Conservation (phyloP, 345 rosid species). For the Boechera stricta region DNA sequence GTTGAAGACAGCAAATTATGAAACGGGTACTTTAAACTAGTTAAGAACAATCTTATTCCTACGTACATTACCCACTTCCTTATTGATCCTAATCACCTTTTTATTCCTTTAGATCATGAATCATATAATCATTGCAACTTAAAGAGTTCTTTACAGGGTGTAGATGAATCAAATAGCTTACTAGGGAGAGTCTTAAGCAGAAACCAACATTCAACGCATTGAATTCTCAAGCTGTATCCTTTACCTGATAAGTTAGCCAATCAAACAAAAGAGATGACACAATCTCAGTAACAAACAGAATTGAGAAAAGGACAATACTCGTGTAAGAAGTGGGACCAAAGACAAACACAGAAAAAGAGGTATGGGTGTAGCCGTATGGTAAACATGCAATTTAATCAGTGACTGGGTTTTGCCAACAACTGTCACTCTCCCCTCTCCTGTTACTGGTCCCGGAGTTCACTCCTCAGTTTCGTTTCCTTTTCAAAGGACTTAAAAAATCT, state of each 20-base stretch:
- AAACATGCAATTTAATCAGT: constrained; percentile 30
- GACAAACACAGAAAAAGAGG: constrained; percentile 42
- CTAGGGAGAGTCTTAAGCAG: constrained; percentile 2
- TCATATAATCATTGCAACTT: constrained; percentile 13
- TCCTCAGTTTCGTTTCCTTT: constrained; percentile 34
- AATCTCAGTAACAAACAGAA: constrained; percentile 43
- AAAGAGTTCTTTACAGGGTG: not conserved
- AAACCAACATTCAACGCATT: constrained; percentile 25
- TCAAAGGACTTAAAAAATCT: constrained; percentile 10
- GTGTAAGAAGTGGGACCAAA: constrained; percentile 46
- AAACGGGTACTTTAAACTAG: constrained; percentile 19
- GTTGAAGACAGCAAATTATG: constrained; percentile 32
- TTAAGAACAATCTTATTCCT: constrained; percentile 27
- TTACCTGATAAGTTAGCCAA: constrained; percentile 18
- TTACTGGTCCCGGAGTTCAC: constrained; percentile 35
- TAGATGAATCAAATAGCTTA: constrained; percentile 7
- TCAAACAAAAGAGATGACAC: constrained; percentile 24
- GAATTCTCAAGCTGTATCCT: constrained; percentile 38
- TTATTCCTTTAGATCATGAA: not conserved
- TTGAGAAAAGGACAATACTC: constrained; percentile 16
- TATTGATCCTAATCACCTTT: constrained; percentile 17
- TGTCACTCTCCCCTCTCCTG: constrained; percentile 40
- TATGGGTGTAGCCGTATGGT: constrained; percentile 8
- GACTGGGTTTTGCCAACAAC: constrained; percentile 42
- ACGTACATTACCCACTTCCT: constrained; percentile 34